phyloP scores from a whole-genome alignment of 768 basidiomycete genomes.

The Kwoniella bestiolae region DNA sequence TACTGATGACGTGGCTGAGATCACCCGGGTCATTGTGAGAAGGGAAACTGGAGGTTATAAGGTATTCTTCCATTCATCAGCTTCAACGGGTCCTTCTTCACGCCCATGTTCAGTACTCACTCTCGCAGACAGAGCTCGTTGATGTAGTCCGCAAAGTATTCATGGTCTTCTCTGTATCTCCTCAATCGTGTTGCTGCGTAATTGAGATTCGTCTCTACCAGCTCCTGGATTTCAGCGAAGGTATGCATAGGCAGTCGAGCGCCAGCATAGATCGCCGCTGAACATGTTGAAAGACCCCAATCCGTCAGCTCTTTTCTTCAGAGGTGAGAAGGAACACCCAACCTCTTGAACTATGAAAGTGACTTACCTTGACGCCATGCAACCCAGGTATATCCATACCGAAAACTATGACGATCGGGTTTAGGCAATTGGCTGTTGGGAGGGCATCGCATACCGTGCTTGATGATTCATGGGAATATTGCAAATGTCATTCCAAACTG shows the following conservation, averaged over 20 bases:
- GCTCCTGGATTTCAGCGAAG: background rate
- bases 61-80: no score
- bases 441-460: background rate
- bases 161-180: background rate
- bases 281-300: background rate
- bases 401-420: background rate
- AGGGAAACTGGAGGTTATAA: background rate
- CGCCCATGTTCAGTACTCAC: background rate
- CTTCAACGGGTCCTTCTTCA: no score
- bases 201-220: background rate
- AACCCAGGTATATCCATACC: background rate
- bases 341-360: no score
- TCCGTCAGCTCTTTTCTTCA: background rate
- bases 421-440: background rate
- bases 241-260: background rate
- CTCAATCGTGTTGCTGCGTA: background rate
- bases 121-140: background rate
- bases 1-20: no score
- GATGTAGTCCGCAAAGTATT: background rate
- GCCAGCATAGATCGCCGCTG: background rate
- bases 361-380: background rate
- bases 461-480: background rate
- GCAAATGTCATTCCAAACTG: background rate
- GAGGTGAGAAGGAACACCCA: no score
- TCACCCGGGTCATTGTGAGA: no score